A percentile compares a stretch with the other conserved stretches of the same genome.
Conservation (phyloP, 176 grass and related monocot species). For the Eragrostis curvula region DNA sequence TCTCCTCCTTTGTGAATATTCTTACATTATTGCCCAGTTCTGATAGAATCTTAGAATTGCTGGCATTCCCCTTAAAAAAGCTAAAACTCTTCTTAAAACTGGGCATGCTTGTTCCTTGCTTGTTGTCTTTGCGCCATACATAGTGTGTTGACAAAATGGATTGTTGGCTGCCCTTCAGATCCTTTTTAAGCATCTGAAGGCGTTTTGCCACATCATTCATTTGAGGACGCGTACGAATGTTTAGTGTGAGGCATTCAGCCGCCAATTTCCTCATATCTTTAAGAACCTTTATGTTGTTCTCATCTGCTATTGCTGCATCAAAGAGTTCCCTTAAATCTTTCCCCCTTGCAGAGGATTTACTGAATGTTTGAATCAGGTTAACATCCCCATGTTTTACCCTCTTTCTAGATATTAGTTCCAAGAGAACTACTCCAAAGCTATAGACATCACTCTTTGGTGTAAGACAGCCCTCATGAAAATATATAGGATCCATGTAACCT, state of each 20-base stretch:
- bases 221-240: conserved; percentile 23
- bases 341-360: neutral
- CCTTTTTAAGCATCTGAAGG: conserved; percentile 2
- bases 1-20: conserved; percentile 13
- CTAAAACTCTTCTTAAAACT: conserved; percentile 26
- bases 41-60: conserved; percentile 1
- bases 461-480: conserved; percentile 23
- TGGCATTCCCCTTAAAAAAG: conserved; percentile 24
- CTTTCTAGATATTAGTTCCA: conserved; percentile 27
- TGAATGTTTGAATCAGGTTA: conserved; percentile 25
- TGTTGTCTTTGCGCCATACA: neutral
- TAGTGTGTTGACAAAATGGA: conserved; percentile 28
- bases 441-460: conserved; percentile 32
- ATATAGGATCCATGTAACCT: conserved; percentile 37
- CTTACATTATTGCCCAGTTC: conserved; percentile 21
- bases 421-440: conserved; percentile 34
- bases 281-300: neutral
- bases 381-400: conserved; percentile 3
- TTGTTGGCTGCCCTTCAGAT: neutral
- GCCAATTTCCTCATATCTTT: conserved; percentile 24
- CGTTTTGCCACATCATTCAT: conserved; percentile 31
- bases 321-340: conserved; percentile 10
- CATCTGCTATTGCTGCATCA: conserved; percentile 27
- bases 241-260: neutral
- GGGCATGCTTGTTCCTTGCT: neutral